These are phyloP conservation scores for Spergularia azorica DNA, from an alignment of 179 eudicot genomes.

Conservation along the genomic window DNA sequence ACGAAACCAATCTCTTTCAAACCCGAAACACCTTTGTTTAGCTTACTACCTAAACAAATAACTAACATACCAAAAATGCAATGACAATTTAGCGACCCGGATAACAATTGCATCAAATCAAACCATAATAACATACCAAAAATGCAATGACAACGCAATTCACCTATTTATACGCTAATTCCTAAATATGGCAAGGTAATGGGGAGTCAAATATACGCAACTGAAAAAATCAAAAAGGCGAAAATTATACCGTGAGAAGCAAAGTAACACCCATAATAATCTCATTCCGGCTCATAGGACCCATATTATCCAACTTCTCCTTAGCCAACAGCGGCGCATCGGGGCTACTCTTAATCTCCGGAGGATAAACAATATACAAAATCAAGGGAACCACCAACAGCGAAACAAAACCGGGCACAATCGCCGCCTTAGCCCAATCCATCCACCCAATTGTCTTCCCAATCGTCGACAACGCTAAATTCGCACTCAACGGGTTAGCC, in stretches of 20 bases:
- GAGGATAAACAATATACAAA: constrained; percentile 84
- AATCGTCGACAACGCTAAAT: constrained; percentile 61
- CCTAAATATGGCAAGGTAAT: no score
- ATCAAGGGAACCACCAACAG: constrained; percentile 78
- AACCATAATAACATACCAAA: no score
- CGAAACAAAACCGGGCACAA: constrained; percentile 90
- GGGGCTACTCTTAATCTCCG: constrained; percentile 85
- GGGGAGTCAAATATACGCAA: no score
- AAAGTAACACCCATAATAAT: constrained; percentile 84
- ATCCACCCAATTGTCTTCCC: constrained; percentile 82
- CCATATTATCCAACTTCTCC: constrained; percentile 81
- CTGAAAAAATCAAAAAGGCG: no score
- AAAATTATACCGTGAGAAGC: constrained; percentile 91
- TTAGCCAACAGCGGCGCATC: constrained; percentile 90
- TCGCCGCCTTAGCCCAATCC: constrained; percentile 98
- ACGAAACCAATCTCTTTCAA: no score
- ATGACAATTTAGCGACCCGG: no score
- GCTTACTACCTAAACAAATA: no score
- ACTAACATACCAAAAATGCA: no score
- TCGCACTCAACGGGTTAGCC: constrained; percentile 91
- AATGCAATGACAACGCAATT: no score
- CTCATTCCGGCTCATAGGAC: constrained; percentile 85
- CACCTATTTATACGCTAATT: no score
- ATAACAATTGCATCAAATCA: no score
- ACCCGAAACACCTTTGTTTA: no score